A percentile compares a stretch with the other conserved stretches of the same genome.
These are phyloP conservation scores for Cryphonectria naterciae DNA, from an alignment of 2,329 filamentous ascomycete species.

Conservation along the genomic window DNA sequence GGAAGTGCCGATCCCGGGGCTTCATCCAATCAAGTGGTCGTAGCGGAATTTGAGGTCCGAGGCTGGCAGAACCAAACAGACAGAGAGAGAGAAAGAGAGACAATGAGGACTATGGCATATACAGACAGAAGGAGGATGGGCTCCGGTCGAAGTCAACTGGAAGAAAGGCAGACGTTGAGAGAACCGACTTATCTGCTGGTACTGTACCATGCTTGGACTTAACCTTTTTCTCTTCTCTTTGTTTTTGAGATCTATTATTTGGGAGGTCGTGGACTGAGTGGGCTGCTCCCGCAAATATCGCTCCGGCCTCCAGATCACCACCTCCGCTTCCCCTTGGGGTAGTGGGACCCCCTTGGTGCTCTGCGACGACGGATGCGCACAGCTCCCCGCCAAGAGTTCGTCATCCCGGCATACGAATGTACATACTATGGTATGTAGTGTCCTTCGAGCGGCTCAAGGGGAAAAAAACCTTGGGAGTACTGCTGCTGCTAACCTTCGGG, in stretches of 20 bases:
- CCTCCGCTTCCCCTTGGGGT: conserved; percentile 19
- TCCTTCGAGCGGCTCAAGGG: neutral
- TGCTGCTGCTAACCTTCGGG: neutral
- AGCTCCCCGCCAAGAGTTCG: conserved; percentile 3
- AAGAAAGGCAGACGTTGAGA: too few relatives aligned
- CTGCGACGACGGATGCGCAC: neutral
- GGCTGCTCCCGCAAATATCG: conserved; percentile 17
- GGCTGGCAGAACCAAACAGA: neutral
- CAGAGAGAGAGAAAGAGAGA: neutral
- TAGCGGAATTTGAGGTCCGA: neutral
- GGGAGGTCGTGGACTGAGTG: neutral
- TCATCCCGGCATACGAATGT: neutral
- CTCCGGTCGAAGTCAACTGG: too few relatives aligned
- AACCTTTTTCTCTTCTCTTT: too few relatives aligned
- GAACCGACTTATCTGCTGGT: too few relatives aligned
- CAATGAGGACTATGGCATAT: too few relatives aligned
- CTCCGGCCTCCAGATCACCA: conserved; percentile 11
- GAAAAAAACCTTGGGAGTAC: neutral
- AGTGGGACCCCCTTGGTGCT: neutral
- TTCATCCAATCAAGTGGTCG: neutral
- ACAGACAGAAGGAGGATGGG: too few relatives aligned
- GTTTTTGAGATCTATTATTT: neutral
- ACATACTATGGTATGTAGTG: too few relatives aligned
- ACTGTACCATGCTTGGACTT: too few relatives aligned
- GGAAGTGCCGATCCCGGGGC: neutral